Evolutionary conservation across 148 eudicot genomes (phyloP), one percentile per base, ranked within the genome.

Genomic region (Selenicereus undatus): DNA sequence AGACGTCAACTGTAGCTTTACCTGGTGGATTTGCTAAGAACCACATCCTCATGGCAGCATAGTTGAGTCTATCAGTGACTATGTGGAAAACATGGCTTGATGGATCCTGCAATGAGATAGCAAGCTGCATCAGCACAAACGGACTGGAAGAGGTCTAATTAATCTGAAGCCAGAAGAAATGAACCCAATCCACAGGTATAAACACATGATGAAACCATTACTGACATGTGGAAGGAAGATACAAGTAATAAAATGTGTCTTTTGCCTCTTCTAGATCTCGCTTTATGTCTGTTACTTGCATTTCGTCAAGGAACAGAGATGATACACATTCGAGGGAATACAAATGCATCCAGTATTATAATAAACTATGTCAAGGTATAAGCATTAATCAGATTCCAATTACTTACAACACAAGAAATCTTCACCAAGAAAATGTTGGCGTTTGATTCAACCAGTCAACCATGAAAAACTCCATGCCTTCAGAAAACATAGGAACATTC

Each of bases 31-130:
- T 94, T 26, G 84, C 89, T 78, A 91, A 81, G 89, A 93, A 93
- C 98, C 98, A 93, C 98, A 93, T 92, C 86, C 91, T 90, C 98
- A 93, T 93, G 80, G 98, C 98, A 78, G 96, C 98, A 86, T 87
- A 93, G 86, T 92, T 93, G 79, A 93, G 94, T 87, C 89, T 89
- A 82, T 93, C 98, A 8, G 98, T 92, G 74, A 93, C 98, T 65
- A 93, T 84, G 80, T 93, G 98, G 89, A 93, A 90, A 36, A 92
- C 98, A 71, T 91, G 94, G n/a, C 88, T 84, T 62, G 96, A 88
- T 72, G 98, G 88, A 80, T 88, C 86, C 98, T 93, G 96, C 80
- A 83, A 65, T 20, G 21, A 75, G 68, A 54, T 42, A 75, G 32
- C 16, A 60, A 64, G 18, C 66, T n/a, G 24, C 32, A 27, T 58